Evolutionary conservation across 2,329 filamentous ascomycete genomes (phyloP).

Genomic region (Fusarium neocosmosporiellum): DNA sequence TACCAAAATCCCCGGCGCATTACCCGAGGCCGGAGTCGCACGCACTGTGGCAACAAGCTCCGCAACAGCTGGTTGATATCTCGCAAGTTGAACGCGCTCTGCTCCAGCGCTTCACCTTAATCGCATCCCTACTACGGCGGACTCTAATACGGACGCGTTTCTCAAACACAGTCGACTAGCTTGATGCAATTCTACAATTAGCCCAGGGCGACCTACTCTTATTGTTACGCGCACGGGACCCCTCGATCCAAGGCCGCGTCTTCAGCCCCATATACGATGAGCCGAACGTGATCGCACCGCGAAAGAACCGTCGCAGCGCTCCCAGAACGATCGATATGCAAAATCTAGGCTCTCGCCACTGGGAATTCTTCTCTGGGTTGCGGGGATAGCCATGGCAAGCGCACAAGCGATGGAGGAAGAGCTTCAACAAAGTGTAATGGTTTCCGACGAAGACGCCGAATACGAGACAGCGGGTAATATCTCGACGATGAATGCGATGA

Average conservation of each 20-base stretch:
- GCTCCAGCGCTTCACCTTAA: constrained; percentile 18
- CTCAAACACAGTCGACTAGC: background rate
- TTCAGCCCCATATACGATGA: constrained; percentile 37
- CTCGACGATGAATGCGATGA: constrained; percentile 37
- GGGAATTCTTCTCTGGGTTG: constrained; percentile 36
- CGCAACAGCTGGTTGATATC: constrained; percentile 41
- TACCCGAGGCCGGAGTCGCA: constrained; percentile 30
- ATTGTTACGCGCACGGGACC: constrained; percentile 8
- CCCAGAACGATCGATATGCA: constrained; percentile 47
- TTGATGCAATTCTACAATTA: constrained; percentile 3
- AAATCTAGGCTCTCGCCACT: constrained; percentile 22
- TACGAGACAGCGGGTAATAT: constrained; percentile 51
- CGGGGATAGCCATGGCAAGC: constrained; percentile 57
- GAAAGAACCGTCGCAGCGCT: constrained; percentile 38
- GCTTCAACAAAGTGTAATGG: constrained; percentile 65
- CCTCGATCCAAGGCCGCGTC: constrained; percentile 37
- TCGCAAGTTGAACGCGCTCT: constrained; percentile 41
- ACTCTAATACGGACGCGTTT: constrained; percentile 19
- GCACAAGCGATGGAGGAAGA: constrained; percentile 68
- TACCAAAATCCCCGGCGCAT: background rate
- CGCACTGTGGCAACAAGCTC: constrained; percentile 45
- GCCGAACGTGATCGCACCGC: constrained; percentile 34
- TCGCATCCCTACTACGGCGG: constrained; percentile 19
- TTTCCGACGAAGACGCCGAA: constrained; percentile 62
- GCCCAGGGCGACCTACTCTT: background rate